A percentile compares a stretch with the other conserved stretches of the same genome.
phyloP scores from a whole-genome alignment of 768 basidiomycete species.

The Tulasnella sp. region DNA sequence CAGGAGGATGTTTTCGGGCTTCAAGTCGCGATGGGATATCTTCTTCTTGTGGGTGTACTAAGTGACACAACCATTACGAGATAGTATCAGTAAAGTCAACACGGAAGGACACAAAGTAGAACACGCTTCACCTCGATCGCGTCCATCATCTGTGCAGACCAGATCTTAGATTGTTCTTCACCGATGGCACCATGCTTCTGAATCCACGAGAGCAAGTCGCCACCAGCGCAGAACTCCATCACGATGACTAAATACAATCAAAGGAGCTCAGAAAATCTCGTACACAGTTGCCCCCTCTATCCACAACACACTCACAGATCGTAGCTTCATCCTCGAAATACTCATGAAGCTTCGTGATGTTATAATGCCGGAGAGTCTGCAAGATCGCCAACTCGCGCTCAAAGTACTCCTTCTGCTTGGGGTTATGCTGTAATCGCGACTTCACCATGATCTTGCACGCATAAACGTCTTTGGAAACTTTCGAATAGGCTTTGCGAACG shows the following conservation, averaged over 20 bases:
- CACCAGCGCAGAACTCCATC: constrained; percentile 76
- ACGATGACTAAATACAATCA: constrained; percentile 38
- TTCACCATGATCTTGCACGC: constrained; percentile 77
- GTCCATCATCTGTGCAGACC: constrained; percentile 76
- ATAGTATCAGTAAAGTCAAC: not conserved
- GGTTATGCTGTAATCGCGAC: constrained; percentile 20
- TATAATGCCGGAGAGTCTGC: constrained; percentile 28
- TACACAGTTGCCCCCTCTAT: not conserved
- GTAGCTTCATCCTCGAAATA: constrained; percentile 20
- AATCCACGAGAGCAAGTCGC: constrained; percentile 73
- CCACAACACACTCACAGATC: not conserved
- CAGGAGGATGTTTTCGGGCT: constrained; percentile 81
- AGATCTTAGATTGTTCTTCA: constrained; percentile 48
- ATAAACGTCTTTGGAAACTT: constrained; percentile 57
- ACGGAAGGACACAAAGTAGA: not conserved
- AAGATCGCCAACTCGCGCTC: constrained; percentile 33
- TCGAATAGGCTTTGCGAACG: constrained; percentile 72
- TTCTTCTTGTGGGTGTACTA: constrained; percentile 38
- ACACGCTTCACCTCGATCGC: constrained; percentile 33
- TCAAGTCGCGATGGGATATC: constrained; percentile 87
- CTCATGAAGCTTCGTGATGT: constrained; percentile 22
- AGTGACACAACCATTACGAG: not conserved
- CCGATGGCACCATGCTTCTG: constrained; percentile 46
- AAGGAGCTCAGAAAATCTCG: not conserved
- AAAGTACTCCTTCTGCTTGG: constrained; percentile 27